A percentile compares a stretch with the other conserved stretches of the same genome.
Conservation (phyloP, 768 basidiomycete species). For the Amyloporia xantha region DNA sequence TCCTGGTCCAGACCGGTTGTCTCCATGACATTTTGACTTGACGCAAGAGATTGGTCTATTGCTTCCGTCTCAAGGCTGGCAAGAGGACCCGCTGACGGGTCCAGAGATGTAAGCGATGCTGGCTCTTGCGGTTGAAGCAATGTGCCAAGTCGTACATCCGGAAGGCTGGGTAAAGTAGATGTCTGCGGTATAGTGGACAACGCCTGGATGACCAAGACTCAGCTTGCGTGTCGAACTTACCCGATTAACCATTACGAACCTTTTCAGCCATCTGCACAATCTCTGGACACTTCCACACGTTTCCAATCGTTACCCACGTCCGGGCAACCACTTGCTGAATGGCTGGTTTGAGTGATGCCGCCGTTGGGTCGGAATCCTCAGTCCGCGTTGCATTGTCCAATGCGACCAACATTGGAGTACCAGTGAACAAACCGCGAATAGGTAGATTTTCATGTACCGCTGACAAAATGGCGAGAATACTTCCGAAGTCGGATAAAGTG, state of each 20-base stretch:
- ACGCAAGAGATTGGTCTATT: conserved; percentile 50
- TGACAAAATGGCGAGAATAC: conserved; percentile 60
- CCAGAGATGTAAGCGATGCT: conserved; percentile 31
- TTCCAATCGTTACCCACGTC: conserved; percentile 65
- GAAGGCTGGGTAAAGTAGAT: conserved; percentile 24
- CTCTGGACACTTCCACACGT: conserved; percentile 58
- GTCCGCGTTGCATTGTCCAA: conserved; percentile 48
- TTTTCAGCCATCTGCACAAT: conserved; percentile 48
- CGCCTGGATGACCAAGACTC: conserved; percentile 5
- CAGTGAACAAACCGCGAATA: conserved; percentile 63
- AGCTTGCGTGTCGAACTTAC: neutral
- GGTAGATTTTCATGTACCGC: conserved; percentile 71
- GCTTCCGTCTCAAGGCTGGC: conserved; percentile 44
- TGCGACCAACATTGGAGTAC: conserved; percentile 83
- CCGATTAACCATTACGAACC: conserved; percentile 29
- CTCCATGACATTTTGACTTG: conserved; percentile 48
- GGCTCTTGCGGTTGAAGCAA: conserved; percentile 41
- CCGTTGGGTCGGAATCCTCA: conserved; percentile 32
- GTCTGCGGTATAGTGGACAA: conserved; percentile 9
- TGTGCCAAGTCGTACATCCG: conserved; percentile 32
- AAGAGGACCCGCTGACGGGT: neutral
- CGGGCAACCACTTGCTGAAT: conserved; percentile 59
- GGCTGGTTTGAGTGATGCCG: conserved; percentile 38
- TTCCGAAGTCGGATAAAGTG: conserved; percentile 66
- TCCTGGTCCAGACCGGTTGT: conserved; percentile 59